phyloP scores from a whole-genome alignment of 116 monocot species.

The Cymodocea nodosa region DNA sequence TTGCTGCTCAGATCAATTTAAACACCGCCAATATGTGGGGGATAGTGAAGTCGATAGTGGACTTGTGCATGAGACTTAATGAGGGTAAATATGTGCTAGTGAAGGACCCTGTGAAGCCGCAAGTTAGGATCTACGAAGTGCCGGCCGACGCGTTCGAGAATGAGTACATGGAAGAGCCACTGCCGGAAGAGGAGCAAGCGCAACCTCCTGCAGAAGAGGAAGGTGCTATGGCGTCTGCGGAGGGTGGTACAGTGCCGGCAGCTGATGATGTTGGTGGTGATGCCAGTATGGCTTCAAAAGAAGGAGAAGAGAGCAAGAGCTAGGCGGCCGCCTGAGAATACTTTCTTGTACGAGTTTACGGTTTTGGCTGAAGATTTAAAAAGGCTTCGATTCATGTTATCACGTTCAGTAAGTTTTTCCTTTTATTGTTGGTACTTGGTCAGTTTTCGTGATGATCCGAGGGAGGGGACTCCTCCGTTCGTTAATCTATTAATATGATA shows the following conservation, averaged over 20 bases:
- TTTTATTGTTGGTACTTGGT: no score
- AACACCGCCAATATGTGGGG: constrained; percentile 97
- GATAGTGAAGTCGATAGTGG: constrained; percentile 89
- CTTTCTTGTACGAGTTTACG: no score
- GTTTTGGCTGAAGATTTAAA: no score
- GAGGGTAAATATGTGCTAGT: constrained; percentile 98
- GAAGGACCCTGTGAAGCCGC: constrained; percentile 90
- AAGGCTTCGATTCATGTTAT: no score
- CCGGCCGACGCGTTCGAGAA: constrained; percentile 95
- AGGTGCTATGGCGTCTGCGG: constrained; percentile 28
- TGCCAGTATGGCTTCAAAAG: neutral
- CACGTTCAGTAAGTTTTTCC: no score
- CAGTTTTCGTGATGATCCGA: no score
- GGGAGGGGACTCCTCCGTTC: no score
- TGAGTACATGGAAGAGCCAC: constrained; percentile 94
- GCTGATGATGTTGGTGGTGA: neutral
- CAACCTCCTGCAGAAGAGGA: constrained; percentile 54
- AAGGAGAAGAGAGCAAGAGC: constrained; percentile 1
- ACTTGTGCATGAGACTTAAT: constrained; percentile 80
- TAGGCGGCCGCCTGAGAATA: neutral
- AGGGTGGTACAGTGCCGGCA: constrained; percentile 1
- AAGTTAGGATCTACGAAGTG: constrained; percentile 94
- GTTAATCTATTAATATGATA: no score
- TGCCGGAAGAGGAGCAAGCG: constrained; percentile 96
- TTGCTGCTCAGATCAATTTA: constrained; percentile 90